These are phyloP conservation scores for Verbascum thapsus DNA, from an alignment of 257 asterid genomes.

Conservation along the genomic window DNA sequence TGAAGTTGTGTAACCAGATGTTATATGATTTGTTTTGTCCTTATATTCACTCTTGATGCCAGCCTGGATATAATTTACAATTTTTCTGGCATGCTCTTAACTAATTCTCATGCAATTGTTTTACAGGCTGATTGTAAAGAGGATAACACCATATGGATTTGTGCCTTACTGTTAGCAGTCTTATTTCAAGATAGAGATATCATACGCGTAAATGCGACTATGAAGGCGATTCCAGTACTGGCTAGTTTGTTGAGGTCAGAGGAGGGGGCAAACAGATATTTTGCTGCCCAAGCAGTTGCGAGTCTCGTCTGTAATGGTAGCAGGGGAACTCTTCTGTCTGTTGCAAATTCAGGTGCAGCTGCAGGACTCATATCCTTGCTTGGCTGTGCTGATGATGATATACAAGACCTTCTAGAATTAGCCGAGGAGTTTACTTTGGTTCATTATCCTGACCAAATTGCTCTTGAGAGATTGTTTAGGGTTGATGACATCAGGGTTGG, in stretches of 20 bases:
- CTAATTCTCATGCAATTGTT: neutral
- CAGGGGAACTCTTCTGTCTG: constrained; percentile 99
- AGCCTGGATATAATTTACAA: constrained; percentile 16
- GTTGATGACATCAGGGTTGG: constrained; percentile 96
- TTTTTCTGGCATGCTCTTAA: constrained; percentile 21
- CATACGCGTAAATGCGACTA: constrained; percentile 75
- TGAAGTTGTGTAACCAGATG: constrained; percentile 20
- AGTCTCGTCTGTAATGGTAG: constrained; percentile 98
- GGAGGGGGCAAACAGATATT: constrained; percentile 85
- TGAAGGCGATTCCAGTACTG: constrained; percentile 85
- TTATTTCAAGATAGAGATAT: constrained; percentile 89
- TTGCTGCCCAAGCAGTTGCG: constrained; percentile 92
- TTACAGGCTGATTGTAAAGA: constrained; percentile 82
- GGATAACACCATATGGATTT: constrained; percentile 84
- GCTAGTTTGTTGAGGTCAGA: constrained; percentile 85
- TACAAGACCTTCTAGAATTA: constrained; percentile 76
- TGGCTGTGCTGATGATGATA: constrained; percentile 90
- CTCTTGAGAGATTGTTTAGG: constrained; percentile 93
- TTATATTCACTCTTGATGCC: too few relatives aligned
- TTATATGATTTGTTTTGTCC: neutral
- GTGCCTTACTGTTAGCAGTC: constrained; percentile 75
- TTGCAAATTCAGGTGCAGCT: constrained; percentile 95
- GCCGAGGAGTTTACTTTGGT: constrained; percentile 80
- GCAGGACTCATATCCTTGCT: constrained; percentile 88
- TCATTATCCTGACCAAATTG: constrained; percentile 89